Evolutionary conservation across 257 asterid genomes (phyloP), one percentile per base, ranked within the genome.

Genomic region (Cynanchum wilfordii): DNA sequence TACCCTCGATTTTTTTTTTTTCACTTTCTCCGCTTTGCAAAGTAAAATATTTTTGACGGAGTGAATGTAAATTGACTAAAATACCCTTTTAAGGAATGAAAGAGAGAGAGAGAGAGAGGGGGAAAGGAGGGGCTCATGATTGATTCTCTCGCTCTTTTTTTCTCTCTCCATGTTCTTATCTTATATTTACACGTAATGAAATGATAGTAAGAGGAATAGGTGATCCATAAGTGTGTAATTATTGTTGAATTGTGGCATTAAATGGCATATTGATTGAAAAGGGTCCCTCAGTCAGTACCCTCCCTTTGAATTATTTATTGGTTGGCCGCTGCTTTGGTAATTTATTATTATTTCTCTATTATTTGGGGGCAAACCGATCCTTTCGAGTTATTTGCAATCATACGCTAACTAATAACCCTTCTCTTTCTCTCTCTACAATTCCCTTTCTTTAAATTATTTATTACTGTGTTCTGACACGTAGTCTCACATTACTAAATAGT

Each of bases 211-310:
- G 80, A 66, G 78, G 77, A 47, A 62, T 72, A 58, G 56, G 50
- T 76, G 73, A 66, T 73, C 77, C 80, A 69, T 71, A 73, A 78
- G 79, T 75, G 85, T 74, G 79, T 82, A 74, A 79, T 81, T 82
- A 68, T 78, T 79, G 78, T 73, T 83, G 84, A 77, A 82, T 82
- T 79, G 12, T 51, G 85, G 85, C 89, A 88, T 82, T 88, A 80
- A 86, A 81, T 87, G 85, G 72, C 82, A 71, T 88, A 76, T 88
- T 86, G 79, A 77, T 82, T 80, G 78, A 65, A 66, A 86, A 90
- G 92, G 90, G 75, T 27, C 66, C 10, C 89, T 9, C 89, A 80
- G 68, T 74, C 38, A 33, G 38, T 33, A 33, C 38, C 33, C 33
- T 30, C 65, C 44, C 45, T 70, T 69, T 75, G 76, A 77, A 64